These are phyloP conservation scores for Mytilinidion resinicola DNA, from an alignment of 495 filamentous ascomycete species.

Conservation along the genomic window DNA sequence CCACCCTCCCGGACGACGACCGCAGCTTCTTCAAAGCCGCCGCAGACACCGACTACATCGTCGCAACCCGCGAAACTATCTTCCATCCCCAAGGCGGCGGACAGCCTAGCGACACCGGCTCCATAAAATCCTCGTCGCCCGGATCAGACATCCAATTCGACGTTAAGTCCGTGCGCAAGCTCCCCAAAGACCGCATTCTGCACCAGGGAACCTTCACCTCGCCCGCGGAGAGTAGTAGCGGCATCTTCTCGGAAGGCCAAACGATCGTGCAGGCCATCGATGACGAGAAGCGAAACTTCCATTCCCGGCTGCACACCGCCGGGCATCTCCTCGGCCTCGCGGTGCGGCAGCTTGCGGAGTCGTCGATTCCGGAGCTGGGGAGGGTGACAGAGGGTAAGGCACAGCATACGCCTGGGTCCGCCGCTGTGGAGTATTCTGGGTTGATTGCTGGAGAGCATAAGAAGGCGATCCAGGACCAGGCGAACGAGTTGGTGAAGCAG, in stretches of 20 bases:
- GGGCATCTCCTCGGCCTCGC: slow-evolving; percentile 58
- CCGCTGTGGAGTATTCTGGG: slow-evolving; percentile 54
- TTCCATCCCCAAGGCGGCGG: slow-evolving; percentile 64
- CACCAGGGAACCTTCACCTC: slow-evolving; percentile 50
- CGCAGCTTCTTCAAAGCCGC: slow-evolving; percentile 46
- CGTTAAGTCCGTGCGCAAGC: slow-evolving; percentile 46
- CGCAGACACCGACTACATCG: slow-evolving; percentile 41
- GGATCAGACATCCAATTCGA: slow-evolving; percentile 33
- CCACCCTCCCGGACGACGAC: slow-evolving; percentile 42
- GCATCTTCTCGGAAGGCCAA: slow-evolving; percentile 18
- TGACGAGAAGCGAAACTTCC: slow-evolving; percentile 45
- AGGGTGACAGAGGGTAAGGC: slow-evolving; percentile 55
- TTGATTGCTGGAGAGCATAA: slow-evolving; percentile 55
- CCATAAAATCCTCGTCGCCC: slow-evolving; percentile 33
- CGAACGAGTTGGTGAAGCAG: slow-evolving; percentile 47
- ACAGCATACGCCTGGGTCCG: slow-evolving; percentile 55
- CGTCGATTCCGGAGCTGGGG: slow-evolving; percentile 25
- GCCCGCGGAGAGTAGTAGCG: slow-evolving; percentile 24
- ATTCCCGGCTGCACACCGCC: slow-evolving; percentile 58
- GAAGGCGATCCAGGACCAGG: slow-evolving; percentile 46
- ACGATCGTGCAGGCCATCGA: slow-evolving; percentile 47
- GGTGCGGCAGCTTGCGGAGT: slow-evolving; percentile 41
- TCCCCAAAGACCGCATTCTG: slow-evolving; percentile 42
- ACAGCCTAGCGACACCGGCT: slow-evolving; percentile 55
- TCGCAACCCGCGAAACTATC: slow-evolving; percentile 56